Base-by-base conservation (phyloP, 225 moss, liverwort and hornwort genomes). In the Polytrichum commune region DNA sequence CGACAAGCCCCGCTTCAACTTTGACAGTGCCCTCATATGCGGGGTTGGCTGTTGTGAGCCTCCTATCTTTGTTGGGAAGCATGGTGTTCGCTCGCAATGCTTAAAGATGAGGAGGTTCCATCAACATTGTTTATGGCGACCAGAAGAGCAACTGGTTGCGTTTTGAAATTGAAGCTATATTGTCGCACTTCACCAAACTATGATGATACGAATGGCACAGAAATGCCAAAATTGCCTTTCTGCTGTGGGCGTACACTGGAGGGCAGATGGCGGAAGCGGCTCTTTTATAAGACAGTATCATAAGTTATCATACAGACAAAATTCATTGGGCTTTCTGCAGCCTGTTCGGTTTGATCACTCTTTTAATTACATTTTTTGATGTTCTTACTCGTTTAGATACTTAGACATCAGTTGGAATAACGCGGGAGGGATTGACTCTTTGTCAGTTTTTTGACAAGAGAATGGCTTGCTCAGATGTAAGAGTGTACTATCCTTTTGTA, bases 11-110 rank as follows among this genome's bases (percentile, higher is more conserved):
- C 5, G 58, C 60, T 60, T 71, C 70, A 6, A 60, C 70, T 20
- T 24, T 71, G 70, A 57, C 70, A 61, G 70, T 71, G 70, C 70
- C 70, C 10, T 71, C 70, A 20, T 71, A 71, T 61, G 70, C 61
- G 7, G 70, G 70, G 29, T 61, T 71, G 57, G 35, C 70, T 23
- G 60, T 71, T 60, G 22, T 60, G 58, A 71, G 58, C 60, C 60
- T 71, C 23, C 60, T 71, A 27, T 71, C 70, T 9, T n/a, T 71
- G 8, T 30, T 62, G 29, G 70, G 29, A 35, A 71, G 60, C 32
- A 60, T 71, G 61, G 27, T 60, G 57, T 71, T 71, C 18, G 58
- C 60, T 13, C 70, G 61, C 19, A 60, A 60, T 22, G 27, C 33
- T 61, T 71, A 35, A 62, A 61, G 28, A 33, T 55, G 60, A 61